phyloP scores from a whole-genome alignment of 106 monocot species.

The Hemerocallis citrina region DNA sequence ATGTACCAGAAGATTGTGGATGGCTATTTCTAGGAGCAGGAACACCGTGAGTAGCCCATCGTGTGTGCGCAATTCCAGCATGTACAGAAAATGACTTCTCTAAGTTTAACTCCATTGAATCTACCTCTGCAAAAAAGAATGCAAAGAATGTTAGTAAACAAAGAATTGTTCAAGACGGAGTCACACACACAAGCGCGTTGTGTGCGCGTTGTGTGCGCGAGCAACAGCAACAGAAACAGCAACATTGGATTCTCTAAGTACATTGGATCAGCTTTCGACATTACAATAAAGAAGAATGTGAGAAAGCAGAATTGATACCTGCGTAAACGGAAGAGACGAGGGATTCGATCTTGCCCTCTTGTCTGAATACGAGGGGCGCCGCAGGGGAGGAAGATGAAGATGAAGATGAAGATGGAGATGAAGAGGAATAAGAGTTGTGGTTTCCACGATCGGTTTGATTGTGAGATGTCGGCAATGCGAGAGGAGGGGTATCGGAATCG shows the following conservation, averaged over 20 bases:
- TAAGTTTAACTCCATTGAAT: slow-evolving; percentile 52
- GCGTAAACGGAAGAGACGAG: slow-evolving; percentile 86
- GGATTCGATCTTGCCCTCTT: slow-evolving; percentile 94
- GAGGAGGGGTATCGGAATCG: slow-evolving; percentile 57
- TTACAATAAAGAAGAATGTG: too few relatives aligned
- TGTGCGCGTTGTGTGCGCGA: too few relatives aligned
- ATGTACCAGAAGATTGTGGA: slow-evolving; percentile 71
- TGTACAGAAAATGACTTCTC: slow-evolving; percentile 59
- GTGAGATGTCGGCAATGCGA: not conserved
- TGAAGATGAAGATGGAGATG: too few relatives aligned
- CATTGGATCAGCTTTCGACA: too few relatives aligned
- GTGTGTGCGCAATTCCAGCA: slow-evolving; percentile 92
- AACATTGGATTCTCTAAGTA: too few relatives aligned
- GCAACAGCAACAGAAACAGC: too few relatives aligned
- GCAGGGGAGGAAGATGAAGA: slow-evolving; percentile 32
- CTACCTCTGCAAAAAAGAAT: slow-evolving; percentile 36
- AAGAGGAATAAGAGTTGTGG: too few relatives aligned
- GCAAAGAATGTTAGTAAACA: not conserved
- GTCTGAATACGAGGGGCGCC: slow-evolving; percentile 72
- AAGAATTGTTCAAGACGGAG: too few relatives aligned
- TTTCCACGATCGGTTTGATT: too few relatives aligned
- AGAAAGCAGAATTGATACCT: too few relatives aligned
- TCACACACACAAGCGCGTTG: too few relatives aligned
- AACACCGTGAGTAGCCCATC: slow-evolving; percentile 96
- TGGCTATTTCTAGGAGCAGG: slow-evolving; percentile 93